Conservation (phyloP, 306 rosid genomes). For the Carpinus fangiana region DNA sequence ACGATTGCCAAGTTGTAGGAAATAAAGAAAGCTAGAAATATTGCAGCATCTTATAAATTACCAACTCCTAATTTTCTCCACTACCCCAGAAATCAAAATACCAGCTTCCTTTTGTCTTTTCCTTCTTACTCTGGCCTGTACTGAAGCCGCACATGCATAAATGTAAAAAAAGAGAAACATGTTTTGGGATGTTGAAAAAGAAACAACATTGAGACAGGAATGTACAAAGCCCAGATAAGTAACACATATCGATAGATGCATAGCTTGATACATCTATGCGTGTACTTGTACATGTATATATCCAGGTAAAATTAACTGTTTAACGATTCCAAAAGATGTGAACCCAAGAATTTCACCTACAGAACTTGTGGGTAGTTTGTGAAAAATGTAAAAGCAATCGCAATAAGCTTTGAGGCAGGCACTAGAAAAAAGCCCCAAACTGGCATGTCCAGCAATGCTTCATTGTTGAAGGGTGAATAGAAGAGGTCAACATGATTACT, state of each 20-base stretch:
- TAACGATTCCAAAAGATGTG: background rate
- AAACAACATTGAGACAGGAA: background rate
- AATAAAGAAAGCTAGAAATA: background rate
- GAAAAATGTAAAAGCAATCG: background rate
- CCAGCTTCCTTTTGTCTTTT: background rate
- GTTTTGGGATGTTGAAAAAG: background rate
- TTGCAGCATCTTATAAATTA: background rate
- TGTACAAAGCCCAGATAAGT: background rate
- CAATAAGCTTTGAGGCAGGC: background rate
- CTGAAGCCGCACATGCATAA: background rate
- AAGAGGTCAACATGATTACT: background rate
- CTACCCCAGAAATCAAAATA: background rate
- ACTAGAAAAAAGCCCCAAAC: background rate
- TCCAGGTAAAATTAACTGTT: background rate
- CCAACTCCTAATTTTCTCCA: background rate
- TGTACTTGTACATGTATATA: background rate
- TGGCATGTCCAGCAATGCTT: conserved; percentile 4
- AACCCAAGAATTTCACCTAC: background rate
- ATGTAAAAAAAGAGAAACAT: background rate
- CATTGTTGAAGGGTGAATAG: background rate
- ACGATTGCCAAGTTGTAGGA: background rate
- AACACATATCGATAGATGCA: background rate
- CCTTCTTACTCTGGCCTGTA: background rate
- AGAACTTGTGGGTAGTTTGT: conserved; percentile 9
- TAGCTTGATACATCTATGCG: background rate